These are phyloP conservation scores for Pholiota molesta DNA, from an alignment of 768 basidiomycete genomes.

Conservation along the genomic window DNA sequence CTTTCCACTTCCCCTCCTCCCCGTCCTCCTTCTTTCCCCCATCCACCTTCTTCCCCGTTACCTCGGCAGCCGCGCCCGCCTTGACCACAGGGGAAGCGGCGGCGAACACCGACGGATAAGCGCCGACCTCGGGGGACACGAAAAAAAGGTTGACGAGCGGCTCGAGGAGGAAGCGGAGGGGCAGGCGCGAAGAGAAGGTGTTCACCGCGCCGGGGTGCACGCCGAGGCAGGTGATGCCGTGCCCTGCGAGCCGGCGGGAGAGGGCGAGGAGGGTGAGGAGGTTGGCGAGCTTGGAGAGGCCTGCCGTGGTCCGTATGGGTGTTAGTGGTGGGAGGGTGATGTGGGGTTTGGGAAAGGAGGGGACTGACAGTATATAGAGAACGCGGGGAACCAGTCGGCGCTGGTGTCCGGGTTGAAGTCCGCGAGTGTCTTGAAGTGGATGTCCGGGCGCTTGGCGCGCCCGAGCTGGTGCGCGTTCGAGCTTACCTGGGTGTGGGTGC, in stretches of 20 bases:
- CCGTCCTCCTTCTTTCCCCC: too few species aligned
- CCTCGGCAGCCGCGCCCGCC: conserved; percentile 28
- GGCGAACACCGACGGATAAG: conserved; percentile 37
- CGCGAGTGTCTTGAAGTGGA: conserved; percentile 29
- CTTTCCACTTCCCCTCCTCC: conserved; percentile 32
- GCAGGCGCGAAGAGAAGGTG: conserved; percentile 25
- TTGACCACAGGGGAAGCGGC: conserved; percentile 38
- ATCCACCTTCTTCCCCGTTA: too few species aligned
- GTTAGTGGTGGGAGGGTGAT: too few species aligned
- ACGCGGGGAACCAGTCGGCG: conserved; percentile 24
- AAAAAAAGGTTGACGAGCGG: conserved; percentile 23
- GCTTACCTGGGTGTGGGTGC: conserved; percentile 21
- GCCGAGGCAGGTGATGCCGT: conserved; percentile 35
- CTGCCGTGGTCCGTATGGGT: too few species aligned
- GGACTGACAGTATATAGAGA: conserved; percentile 21
- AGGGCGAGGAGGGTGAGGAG: conserved; percentile 50
- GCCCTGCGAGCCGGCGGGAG: conserved; percentile 38
- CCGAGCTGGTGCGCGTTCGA: conserved; percentile 24
- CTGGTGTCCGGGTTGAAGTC: conserved; percentile 33
- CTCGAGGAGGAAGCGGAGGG: conserved; percentile 15
- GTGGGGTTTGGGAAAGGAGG: too few species aligned
- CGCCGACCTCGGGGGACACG: conserved; percentile 31
- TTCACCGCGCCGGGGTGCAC: conserved; percentile 44
- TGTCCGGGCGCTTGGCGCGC: conserved; percentile 23
- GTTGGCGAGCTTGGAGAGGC: conserved; percentile 47